Conservation (phyloP, 2,329 filamentous ascomycete genomes). For the Ophiostoma piceae region DNA sequence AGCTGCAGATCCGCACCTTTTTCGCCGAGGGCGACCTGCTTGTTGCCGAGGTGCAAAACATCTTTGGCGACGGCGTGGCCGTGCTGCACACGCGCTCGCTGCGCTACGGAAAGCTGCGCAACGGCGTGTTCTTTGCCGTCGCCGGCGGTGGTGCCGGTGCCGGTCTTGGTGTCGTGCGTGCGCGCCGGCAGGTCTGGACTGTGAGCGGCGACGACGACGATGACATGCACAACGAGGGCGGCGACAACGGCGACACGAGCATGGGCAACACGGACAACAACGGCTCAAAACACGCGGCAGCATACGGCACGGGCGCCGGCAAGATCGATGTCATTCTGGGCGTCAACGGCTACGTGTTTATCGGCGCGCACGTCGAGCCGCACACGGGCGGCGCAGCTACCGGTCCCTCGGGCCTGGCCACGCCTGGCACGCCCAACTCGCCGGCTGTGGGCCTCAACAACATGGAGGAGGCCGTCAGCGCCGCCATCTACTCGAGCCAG, state of each 20-base stretch:
- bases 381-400: slow-evolving; percentile 27
- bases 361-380: slow-evolving; percentile 46
- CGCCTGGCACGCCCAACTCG: slow-evolving; percentile 43
- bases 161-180: slow-evolving; percentile 78
- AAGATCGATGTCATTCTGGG: slow-evolving; percentile 83
- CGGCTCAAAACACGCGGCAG: slow-evolving; percentile 14
- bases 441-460: slow-evolving; percentile 59
- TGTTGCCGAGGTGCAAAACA: slow-evolving; percentile 87
- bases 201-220: slow-evolving; percentile 50
- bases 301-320: slow-evolving; percentile 41
- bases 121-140: slow-evolving; percentile 83
- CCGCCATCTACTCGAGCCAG: slow-evolving; percentile 87
- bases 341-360: slow-evolving; percentile 93
- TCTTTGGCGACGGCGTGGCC: slow-evolving; percentile 80
- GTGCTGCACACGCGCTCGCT: slow-evolving; percentile 83
- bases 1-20: slow-evolving; percentile 95
- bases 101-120: slow-evolving; percentile 92
- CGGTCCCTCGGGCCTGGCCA: slow-evolving; percentile 42
- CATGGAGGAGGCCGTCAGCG: slow-evolving; percentile 80
- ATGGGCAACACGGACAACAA: slow-evolving; percentile 9
- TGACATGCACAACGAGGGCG: slow-evolving; percentile 52
- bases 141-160: slow-evolving; percentile 76
- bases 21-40: slow-evolving; percentile 92
- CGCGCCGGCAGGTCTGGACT: slow-evolving; percentile 82
- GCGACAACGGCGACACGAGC: slow-evolving; percentile 75